Percentiles rank a stretch among this genome's conserved stretches.
phyloP scores from a whole-genome alignment of 2,329 filamentous ascomycete genomes.

The Catunica adiposa region DNA sequence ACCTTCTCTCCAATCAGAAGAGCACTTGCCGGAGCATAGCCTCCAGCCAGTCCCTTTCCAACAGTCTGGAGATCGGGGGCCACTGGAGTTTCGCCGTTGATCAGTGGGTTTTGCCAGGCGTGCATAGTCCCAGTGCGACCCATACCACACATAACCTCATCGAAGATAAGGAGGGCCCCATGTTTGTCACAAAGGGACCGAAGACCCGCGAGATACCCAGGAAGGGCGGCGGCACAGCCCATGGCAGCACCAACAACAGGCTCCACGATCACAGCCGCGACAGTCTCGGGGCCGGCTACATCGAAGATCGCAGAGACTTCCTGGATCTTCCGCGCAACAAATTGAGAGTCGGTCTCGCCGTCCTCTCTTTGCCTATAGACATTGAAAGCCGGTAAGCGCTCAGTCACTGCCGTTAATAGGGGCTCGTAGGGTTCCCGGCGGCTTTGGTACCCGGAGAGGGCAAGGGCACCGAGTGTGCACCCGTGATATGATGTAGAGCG shows the following conservation, averaged over 20 bases:
- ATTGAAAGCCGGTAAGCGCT: constrained; percentile 49
- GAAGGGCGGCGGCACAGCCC: constrained; percentile 49
- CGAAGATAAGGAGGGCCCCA: constrained; percentile 58
- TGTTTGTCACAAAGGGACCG: constrained; percentile 51
- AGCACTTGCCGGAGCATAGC: constrained; percentile 44
- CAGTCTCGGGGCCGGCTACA: constrained; percentile 43
- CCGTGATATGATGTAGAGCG: constrained; percentile 31
- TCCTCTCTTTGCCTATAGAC: constrained; percentile 39
- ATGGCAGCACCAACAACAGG: constrained; percentile 53
- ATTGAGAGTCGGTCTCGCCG: constrained; percentile 39
- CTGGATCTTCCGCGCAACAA: constrained; percentile 41
- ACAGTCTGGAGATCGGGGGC: constrained; percentile 49
- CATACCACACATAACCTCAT: constrained; percentile 60
- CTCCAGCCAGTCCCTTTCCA: constrained; percentile 49
- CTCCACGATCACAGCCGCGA: constrained; percentile 59
- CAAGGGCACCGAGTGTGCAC: constrained; percentile 44
- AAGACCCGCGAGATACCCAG: constrained; percentile 55
- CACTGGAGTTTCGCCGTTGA: constrained; percentile 26
- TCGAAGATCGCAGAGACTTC: constrained; percentile 55
- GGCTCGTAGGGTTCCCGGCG: constrained; percentile 46
- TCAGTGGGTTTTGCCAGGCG: constrained; percentile 36
- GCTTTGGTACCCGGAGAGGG: constrained; percentile 43
- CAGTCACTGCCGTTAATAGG: constrained; percentile 39
- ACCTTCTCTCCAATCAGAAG: constrained; percentile 39
- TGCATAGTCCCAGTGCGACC: constrained; percentile 43